phyloP scores from a whole-genome alignment of 169 alveolate genomes.

The Amoebophrya sp. region DNA sequence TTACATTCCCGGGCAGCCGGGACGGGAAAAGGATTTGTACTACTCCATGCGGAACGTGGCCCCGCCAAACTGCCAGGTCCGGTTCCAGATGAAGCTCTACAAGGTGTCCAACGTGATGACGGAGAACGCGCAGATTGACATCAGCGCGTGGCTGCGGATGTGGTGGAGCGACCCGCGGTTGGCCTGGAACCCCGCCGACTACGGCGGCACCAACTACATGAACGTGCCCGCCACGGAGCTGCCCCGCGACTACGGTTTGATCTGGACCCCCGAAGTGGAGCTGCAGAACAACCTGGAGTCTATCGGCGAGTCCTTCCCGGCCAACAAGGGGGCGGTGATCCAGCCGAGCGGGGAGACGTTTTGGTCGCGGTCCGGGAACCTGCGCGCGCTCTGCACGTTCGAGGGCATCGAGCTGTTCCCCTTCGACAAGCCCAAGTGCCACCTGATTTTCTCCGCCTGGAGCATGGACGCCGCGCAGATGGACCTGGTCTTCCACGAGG shows the following conservation, averaged over 20 bases:
- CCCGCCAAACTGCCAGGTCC: neutral
- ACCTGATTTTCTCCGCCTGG: neutral
- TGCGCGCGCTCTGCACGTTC: neutral
- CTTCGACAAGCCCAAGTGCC: neutral
- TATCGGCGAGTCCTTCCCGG: neutral
- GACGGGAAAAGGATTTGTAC: neutral
- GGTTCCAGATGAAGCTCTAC: neutral
- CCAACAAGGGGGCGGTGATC: neutral
- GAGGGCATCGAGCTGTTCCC: neutral
- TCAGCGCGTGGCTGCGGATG: neutral
- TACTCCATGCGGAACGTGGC: slow-evolving; percentile 4
- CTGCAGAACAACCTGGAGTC: slow-evolving; percentile 1
- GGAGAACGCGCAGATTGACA: neutral
- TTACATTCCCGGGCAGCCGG: neutral
- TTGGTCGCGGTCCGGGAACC: neutral
- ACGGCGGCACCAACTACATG: neutral
- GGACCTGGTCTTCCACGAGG: neutral
- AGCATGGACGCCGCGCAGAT: neutral
- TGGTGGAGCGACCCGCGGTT: neutral
- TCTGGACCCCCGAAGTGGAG: neutral
- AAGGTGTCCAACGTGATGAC: slow-evolving; percentile 11
- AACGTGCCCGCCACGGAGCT: slow-evolving; percentile 16
- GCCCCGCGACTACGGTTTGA: slow-evolving; percentile 20
- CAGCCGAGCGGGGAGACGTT: neutral
- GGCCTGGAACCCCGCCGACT: neutral